These are phyloP conservation scores for Penicillium sp. DNA, from an alignment of 2,329 filamentous ascomycete genomes.

Conservation along the genomic window DNA sequence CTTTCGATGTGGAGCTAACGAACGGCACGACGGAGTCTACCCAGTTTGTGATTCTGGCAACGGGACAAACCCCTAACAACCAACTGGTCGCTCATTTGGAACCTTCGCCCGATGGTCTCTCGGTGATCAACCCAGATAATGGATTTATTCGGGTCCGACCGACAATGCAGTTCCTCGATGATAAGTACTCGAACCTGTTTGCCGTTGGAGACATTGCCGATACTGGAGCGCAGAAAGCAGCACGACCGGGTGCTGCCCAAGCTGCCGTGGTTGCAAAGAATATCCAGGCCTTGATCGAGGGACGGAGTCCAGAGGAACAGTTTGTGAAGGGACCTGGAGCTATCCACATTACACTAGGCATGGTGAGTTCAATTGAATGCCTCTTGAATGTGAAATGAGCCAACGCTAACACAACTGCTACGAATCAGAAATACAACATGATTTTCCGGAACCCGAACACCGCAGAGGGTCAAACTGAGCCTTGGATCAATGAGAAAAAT, in stretches of 20 bases:
- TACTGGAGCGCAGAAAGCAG: constrained; percentile 45
- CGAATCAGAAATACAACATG: constrained; percentile 41
- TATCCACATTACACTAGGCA: constrained; percentile 44
- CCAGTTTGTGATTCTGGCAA: constrained; percentile 54
- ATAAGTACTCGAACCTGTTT: constrained; percentile 40
- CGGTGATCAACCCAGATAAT: constrained; percentile 43
- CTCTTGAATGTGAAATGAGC: background rate
- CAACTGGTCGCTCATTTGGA: constrained; percentile 44
- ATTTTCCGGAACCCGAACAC: constrained; percentile 46
- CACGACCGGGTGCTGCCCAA: constrained; percentile 41
- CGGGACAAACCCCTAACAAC: constrained; percentile 57
- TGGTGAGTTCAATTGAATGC: constrained; percentile 33
- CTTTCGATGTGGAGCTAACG: constrained; percentile 39
- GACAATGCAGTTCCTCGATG: constrained; percentile 43
- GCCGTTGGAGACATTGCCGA: constrained; percentile 47
- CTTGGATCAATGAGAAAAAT: constrained; percentile 38
- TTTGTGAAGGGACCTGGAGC: constrained; percentile 39
- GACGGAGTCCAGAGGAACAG: constrained; percentile 30
- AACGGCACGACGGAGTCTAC: constrained; percentile 42
- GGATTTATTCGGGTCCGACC: constrained; percentile 43
- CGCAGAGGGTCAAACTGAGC: constrained; percentile 43
- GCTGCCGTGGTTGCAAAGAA: constrained; percentile 43
- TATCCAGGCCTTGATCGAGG: constrained; percentile 42
- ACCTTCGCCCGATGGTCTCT: constrained; percentile 27
- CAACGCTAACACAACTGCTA: constrained; percentile 7